Conservation (phyloP, 2,329 filamentous ascomycete species). For the Microcyclospora tardicrescens region DNA sequence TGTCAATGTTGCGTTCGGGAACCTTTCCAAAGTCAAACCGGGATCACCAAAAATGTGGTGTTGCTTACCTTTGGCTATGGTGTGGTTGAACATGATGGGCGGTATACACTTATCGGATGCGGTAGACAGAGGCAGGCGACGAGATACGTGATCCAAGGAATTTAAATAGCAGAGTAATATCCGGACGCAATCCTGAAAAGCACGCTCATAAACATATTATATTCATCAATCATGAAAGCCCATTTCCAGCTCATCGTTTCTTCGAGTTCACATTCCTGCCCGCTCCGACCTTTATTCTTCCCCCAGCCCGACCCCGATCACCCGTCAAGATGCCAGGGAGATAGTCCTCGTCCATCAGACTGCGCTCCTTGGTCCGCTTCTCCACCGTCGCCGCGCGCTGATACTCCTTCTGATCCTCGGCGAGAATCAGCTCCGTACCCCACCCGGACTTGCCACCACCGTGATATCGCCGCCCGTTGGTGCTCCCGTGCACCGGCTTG, state of each 20-base stretch:
- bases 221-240: too few species aligned
- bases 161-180: too few species aligned
- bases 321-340: conserved; percentile 75
- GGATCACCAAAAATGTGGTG: too few species aligned
- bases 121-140: too few species aligned
- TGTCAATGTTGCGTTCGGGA: too few species aligned
- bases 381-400: conserved; percentile 49
- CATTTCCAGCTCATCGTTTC: conserved; percentile 36
- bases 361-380: conserved; percentile 53
- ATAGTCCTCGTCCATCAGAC: conserved; percentile 93
- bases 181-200: too few species aligned
- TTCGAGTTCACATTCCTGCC: conserved; percentile 76
- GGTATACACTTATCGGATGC: too few species aligned
- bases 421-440: conserved; percentile 70
- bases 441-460: conserved; percentile 74
- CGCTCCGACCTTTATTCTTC: conserved; percentile 67
- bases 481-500: conserved; percentile 69
- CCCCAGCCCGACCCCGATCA: conserved; percentile 51
- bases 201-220: too few species aligned
- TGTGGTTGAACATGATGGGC: too few species aligned
- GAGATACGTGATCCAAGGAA: too few species aligned
- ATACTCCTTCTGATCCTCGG: conserved; percentile 96
- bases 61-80: too few species aligned
- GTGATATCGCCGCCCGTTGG: conserved; percentile 57
- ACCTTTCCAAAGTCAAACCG: too few species aligned